phyloP scores from a whole-genome alignment of 192 early-diverging fungal genomes.

The Piromyces finnis region DNA sequence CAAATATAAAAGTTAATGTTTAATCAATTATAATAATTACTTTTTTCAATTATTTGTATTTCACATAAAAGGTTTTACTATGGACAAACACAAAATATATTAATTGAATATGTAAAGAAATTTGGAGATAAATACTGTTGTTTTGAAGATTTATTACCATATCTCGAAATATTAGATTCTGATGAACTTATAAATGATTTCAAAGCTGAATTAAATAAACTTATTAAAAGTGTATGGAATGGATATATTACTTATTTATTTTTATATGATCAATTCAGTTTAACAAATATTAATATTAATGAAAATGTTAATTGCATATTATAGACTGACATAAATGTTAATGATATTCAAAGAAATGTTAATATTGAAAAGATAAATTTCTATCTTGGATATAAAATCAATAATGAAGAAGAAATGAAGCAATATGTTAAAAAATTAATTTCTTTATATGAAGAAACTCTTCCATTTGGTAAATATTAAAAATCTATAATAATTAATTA shows the following conservation, averaged over 20 bases:
- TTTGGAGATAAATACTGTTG: constrained; percentile 49
- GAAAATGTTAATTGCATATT: no score
- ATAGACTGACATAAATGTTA: constrained; percentile 1
- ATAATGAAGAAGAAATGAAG: constrained; percentile 2
- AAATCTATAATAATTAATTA: no score
- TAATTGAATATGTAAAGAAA: constrained; percentile 31
- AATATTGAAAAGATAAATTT: constrained; percentile 1
- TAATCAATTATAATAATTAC: no score
- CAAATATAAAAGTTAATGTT: no score
- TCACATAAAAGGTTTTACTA: background rate
- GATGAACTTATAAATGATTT: background rate
- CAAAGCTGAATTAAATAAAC: background rate
- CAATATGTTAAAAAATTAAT: constrained; percentile 14
- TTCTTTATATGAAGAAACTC: constrained; percentile 13
- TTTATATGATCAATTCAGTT: no score
- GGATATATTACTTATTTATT: background rate
- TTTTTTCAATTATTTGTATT: no score
- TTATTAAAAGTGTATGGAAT: constrained; percentile 5
- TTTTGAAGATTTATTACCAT: constrained; percentile 55
- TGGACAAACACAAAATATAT: constrained; percentile 7
- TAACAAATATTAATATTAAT: no score
- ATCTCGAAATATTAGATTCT: constrained; percentile 15
- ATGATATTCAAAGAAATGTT: constrained; percentile 5
- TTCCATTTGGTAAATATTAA: constrained; percentile 20
- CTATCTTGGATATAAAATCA: background rate